Base-by-base conservation (phyloP, 805 yeast genomes). In the Kockiozyma suomiensis region DNA sequence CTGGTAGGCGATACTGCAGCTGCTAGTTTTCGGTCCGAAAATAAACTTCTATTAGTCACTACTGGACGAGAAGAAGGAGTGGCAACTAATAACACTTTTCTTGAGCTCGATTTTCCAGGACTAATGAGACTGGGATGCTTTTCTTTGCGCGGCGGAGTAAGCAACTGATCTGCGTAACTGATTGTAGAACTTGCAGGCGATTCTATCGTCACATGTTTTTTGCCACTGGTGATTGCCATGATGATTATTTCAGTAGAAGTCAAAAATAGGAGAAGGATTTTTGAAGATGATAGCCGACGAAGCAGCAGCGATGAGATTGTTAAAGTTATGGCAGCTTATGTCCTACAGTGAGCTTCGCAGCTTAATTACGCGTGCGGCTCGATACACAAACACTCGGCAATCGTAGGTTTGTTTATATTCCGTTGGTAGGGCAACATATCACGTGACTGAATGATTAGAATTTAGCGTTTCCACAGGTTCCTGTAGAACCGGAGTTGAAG, bases 41-140 rank as follows among this genome's bases (percentile, higher is more conserved):
- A 49, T 23, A 49, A 23, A 2, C 53, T 35, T 13, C 13, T 5
- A 2, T 10, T 26, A 1, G 53, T 21, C 7, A 15, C 28, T 6
- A 19, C 43, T 2, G 42, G 35, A 19, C 50, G 21, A 8, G 33
- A 30, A 8, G 56, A 52, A 8, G 56, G 56, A n/a, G 56, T 52
- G 8, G 56, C 50, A 17, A 52, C 48, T 4, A 52, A n/a, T 7
- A 52, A 46, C 10, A 51, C 48, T 30, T 51, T 51, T 41, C 55
- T 49, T 4, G 51, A 10, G 30, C 25, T 37, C 6, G 43, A 35
- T 19, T 49, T 38, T 41, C 19, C 4, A 1, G 53, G 53, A 37
- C 53, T 49, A 10, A 2, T 37, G 32, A 26, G 25, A 8, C 7
- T 33, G 21, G 17, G n/a, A 3, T 26, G 32, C 25, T 48, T 12